phyloP scores from a whole-genome alignment of 2,329 filamentous ascomycete species.

The Coleophoma cylindrospora region DNA sequence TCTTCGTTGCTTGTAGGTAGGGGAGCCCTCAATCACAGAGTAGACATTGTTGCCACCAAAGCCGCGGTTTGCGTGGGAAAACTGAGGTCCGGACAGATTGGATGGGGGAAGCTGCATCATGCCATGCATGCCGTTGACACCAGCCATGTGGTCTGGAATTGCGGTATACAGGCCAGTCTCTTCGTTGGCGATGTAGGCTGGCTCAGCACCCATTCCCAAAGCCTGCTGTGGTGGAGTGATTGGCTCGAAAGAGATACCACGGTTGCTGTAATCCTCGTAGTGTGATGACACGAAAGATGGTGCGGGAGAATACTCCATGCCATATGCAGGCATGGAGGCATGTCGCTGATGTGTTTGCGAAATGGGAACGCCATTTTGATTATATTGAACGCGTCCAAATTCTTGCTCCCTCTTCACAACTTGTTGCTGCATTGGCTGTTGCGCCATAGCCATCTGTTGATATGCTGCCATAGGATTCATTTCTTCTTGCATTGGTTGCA shows the following conservation, averaged over 20 bases:
- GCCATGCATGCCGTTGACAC: constrained; percentile 72
- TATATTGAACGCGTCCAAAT: constrained; percentile 77
- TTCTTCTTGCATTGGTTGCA: constrained; percentile 53
- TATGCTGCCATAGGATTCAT: constrained; percentile 61
- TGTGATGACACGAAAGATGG: constrained; percentile 98
- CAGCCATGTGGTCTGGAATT: constrained; percentile 77
- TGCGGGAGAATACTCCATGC: constrained; percentile 92
- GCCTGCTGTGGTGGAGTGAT: constrained; percentile 93
- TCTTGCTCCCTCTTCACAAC: constrained; percentile 87
- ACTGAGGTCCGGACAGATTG: constrained; percentile 76
- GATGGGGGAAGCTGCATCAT: constrained; percentile 89
- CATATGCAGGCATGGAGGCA: constrained; percentile 96
- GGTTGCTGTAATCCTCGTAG: constrained; percentile 96
- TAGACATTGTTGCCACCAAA: constrained; percentile 77
- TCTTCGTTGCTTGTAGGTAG: constrained; percentile 96
- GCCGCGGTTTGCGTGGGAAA: constrained; percentile 62
- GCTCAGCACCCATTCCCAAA: constrained; percentile 75
- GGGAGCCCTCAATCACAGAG: constrained; percentile 94
- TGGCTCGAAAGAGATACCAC: constrained; percentile 93
- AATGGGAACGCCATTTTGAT: constrained; percentile 84
- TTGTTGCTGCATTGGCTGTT: constrained; percentile 58
- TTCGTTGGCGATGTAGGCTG: constrained; percentile 96
- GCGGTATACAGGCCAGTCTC: constrained; percentile 94
- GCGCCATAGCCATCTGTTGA: constrained; percentile 64
- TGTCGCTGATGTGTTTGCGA: constrained; percentile 83